phyloP scores from a whole-genome alignment of 2,329 filamentous ascomycete species.

The Ophiostoma ulmi region DNA sequence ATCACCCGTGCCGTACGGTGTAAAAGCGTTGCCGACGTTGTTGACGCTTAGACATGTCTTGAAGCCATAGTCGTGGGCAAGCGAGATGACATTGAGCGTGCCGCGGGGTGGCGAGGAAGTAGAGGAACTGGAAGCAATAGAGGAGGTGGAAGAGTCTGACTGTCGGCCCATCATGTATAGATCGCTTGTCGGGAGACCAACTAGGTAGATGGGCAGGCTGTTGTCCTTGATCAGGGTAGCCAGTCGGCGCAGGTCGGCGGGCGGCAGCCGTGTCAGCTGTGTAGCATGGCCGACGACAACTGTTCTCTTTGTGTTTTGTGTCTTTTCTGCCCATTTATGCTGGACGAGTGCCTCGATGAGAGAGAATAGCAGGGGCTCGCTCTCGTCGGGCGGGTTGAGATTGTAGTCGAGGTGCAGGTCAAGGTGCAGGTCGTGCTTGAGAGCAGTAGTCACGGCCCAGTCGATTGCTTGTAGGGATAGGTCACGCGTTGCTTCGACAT shows the following conservation, averaged over 20 bases:
- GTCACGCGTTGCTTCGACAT: conserved; percentile 54
- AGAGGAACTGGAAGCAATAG: background rate
- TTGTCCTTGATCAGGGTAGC: conserved; percentile 42
- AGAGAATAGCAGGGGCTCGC: conserved; percentile 47
- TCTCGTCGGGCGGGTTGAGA: conserved; percentile 39
- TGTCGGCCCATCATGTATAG: conserved; percentile 62
- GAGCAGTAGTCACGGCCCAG: conserved; percentile 55
- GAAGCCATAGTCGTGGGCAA: conserved; percentile 55
- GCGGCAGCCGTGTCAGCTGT: conserved; percentile 53
- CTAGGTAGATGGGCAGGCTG: conserved; percentile 57
- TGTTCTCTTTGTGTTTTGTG: conserved; percentile 37
- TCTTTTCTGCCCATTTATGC: conserved; percentile 42
- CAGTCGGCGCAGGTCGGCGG: conserved; percentile 47
- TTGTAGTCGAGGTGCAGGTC: conserved; percentile 72
- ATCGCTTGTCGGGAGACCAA: conserved; percentile 66
- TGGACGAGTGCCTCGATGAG: conserved; percentile 49
- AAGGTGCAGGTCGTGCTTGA: conserved; percentile 50
- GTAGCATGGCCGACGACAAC: conserved; percentile 65
- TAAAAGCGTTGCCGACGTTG: conserved; percentile 71
- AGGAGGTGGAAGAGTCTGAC: background rate
- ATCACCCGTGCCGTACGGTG: conserved; percentile 63
- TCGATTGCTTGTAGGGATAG: conserved; percentile 53
- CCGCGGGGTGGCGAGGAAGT: conserved; percentile 42
- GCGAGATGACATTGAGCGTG: conserved; percentile 55
- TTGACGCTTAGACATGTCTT: conserved; percentile 61